Percentiles rank a stretch among this genome's conserved stretches.
These are phyloP conservation scores for Sinapis alba DNA, from an alignment of 441 rosid genomes.

Conservation along the genomic window DNA sequence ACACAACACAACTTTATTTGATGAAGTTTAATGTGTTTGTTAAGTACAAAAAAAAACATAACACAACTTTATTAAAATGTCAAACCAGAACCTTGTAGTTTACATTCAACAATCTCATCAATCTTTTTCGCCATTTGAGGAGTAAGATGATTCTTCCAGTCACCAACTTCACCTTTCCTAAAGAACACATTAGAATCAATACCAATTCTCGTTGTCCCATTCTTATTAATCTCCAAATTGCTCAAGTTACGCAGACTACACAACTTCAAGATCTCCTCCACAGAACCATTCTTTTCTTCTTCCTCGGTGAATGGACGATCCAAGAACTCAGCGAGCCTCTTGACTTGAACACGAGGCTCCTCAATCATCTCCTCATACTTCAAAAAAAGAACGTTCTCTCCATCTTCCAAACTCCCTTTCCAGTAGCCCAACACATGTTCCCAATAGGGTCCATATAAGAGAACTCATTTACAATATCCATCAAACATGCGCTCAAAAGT, in stretches of 20 bases:
- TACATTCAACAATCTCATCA: slow-evolving; percentile 45
- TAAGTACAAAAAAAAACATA: background rate
- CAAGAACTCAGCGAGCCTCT: slow-evolving; percentile 49
- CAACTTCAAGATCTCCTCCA: slow-evolving; percentile 48
- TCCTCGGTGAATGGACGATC: slow-evolving; percentile 46
- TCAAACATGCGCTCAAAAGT: slow-evolving; percentile 45
- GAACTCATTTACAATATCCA: slow-evolving; percentile 48
- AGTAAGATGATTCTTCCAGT: slow-evolving; percentile 49
- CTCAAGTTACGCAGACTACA: slow-evolving; percentile 59
- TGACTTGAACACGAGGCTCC: slow-evolving; percentile 40
- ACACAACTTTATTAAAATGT: slow-evolving; percentile 16
- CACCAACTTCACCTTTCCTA: slow-evolving; percentile 61
- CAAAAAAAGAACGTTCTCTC: slow-evolving; percentile 47
- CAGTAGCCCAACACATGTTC: slow-evolving; percentile 58
- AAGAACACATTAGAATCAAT: slow-evolving; percentile 43
- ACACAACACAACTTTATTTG: slow-evolving; percentile 4
- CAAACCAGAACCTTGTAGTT: slow-evolving; percentile 43
- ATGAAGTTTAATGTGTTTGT: background rate
- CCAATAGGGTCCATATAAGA: slow-evolving; percentile 59
- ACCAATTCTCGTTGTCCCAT: slow-evolving; percentile 43
- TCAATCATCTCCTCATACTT: slow-evolving; percentile 53
- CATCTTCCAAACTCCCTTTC: slow-evolving; percentile 50
- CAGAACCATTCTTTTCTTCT: slow-evolving; percentile 40
- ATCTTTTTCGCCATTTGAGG: slow-evolving; percentile 46
- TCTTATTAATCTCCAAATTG: slow-evolving; percentile 54